These are phyloP conservation scores for Lasiosphaeria miniovina DNA, from an alignment of 495 filamentous ascomycete genomes.

Conservation along the genomic window DNA sequence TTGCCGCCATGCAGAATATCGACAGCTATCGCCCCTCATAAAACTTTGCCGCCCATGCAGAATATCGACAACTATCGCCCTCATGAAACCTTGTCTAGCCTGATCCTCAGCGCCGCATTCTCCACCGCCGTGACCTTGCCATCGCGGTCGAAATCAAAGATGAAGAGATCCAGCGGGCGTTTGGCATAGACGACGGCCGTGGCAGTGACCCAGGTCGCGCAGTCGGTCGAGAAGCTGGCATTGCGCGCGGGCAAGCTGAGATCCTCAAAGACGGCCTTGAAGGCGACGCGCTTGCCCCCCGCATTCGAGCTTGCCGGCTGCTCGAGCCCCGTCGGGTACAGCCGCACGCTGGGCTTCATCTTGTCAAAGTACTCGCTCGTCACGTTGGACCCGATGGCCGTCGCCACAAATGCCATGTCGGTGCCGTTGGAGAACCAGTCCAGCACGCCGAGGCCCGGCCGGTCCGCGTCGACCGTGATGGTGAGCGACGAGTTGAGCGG, in stretches of 20 bases:
- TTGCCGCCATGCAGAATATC: constrained; percentile 9
- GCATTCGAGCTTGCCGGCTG: constrained; percentile 15
- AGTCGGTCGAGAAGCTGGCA: constrained; percentile 35
- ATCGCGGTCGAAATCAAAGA: constrained; percentile 38
- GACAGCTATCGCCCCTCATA: background rate
- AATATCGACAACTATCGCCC: background rate
- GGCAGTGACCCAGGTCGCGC: constrained; percentile 38
- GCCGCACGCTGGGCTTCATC: constrained; percentile 25
- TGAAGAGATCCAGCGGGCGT: constrained; percentile 40
- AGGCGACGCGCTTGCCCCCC: constrained; percentile 35
- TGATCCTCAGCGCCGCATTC: constrained; percentile 37
- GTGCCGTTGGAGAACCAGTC: constrained; percentile 52
- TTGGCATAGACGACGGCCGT: constrained; percentile 37
- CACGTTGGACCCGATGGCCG: constrained; percentile 32
- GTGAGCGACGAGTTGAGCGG: constrained; percentile 40
- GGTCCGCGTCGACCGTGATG: constrained; percentile 31
- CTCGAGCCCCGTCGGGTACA: constrained; percentile 44
- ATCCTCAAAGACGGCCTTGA: constrained; percentile 45
- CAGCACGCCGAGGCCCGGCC: constrained; percentile 43
- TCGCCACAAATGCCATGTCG: constrained; percentile 34
- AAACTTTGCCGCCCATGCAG: background rate
- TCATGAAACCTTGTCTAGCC: constrained; percentile 31
- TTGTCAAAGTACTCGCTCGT: constrained; percentile 24
- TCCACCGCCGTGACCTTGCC: constrained; percentile 36
- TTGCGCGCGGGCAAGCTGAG: constrained; percentile 15